These are phyloP conservation scores for Talaromyces sp. DNA, from an alignment of 2,329 filamentous ascomycete species.

Conservation along the genomic window DNA sequence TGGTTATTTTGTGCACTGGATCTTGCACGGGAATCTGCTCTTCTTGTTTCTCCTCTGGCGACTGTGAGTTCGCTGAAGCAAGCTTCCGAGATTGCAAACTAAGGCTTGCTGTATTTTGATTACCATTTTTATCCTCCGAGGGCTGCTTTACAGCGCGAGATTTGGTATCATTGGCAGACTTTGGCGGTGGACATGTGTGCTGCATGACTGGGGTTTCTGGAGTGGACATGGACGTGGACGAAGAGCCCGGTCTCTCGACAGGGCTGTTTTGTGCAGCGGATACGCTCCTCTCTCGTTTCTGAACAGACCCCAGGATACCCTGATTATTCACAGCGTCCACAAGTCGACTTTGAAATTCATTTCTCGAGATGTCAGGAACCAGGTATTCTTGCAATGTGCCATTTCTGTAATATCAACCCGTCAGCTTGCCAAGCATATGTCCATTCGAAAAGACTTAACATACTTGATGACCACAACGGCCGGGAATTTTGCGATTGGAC, in stretches of 20 bases:
- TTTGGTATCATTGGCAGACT: not conserved
- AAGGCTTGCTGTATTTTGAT: no score
- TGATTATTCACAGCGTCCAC: conserved; percentile 44
- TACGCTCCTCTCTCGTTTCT: not conserved
- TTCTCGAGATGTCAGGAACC: conserved; percentile 62
- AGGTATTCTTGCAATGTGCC: conserved; percentile 79
- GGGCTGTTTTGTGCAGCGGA: no score
- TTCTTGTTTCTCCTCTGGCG: conserved; percentile 41
- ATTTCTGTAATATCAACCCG: conserved; percentile 54
- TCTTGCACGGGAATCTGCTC: conserved; percentile 18
- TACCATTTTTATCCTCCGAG: no score
- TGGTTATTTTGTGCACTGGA: conserved; percentile 40
- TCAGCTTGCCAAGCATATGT: conserved; percentile 14
- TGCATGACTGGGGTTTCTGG: conserved; percentile 19
- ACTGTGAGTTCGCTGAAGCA: conserved; percentile 31
- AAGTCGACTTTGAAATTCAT: conserved; percentile 67
- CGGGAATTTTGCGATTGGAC: conserved; percentile 76
- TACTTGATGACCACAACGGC: conserved; percentile 78
- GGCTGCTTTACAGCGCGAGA: conserved; percentile 50
- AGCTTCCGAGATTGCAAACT: conserved; percentile 58
- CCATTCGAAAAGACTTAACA: conserved; percentile 19
- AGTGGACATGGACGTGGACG: conserved; percentile 10
- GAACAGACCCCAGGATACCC: not conserved
- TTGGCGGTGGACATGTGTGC: not conserved
- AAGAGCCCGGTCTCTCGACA: no score